Conservation (phyloP, 441 rosid genomes). For the Gossypium laxum region DNA sequence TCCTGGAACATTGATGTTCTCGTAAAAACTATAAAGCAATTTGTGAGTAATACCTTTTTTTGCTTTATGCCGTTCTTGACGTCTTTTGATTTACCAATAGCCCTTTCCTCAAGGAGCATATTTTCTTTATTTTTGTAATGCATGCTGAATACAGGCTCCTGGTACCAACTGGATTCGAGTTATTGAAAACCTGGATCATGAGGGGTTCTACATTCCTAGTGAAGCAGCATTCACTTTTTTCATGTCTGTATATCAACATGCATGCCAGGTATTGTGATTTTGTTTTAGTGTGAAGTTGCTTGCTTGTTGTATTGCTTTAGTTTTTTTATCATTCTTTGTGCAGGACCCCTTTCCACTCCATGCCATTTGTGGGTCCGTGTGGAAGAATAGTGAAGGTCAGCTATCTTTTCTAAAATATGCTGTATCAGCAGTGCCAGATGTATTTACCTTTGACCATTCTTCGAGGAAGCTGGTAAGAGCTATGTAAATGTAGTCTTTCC, state of each 20-base stretch:
- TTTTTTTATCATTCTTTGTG: constrained; percentile 15
- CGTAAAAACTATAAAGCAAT: constrained; percentile 58
- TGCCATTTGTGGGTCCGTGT: constrained; percentile 61
- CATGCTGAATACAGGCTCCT: constrained; percentile 56
- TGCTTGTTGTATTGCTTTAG: neutral
- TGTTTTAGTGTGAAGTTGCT: neutral
- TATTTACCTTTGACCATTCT: constrained; percentile 79
- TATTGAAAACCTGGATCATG: constrained; percentile 75
- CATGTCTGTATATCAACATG: constrained; percentile 65
- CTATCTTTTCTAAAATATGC: constrained; percentile 79
- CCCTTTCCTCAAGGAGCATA: constrained; percentile 1
- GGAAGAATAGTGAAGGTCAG: constrained; percentile 90
- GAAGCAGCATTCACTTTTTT: constrained; percentile 82
- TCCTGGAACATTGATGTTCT: constrained; percentile 80
- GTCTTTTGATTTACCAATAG: neutral
- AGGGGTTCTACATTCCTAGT: constrained; percentile 71
- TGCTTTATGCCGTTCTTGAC: constrained; percentile 6
- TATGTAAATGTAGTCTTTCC: constrained; percentile 13
- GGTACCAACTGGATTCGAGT: constrained; percentile 68
- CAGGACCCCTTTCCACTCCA: constrained; percentile 93
- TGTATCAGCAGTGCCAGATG: constrained; percentile 66
- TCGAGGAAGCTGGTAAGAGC: constrained; percentile 69
- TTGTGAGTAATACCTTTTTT: constrained; percentile 37
- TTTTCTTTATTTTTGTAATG: constrained; percentile 6
- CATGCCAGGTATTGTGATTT: constrained; percentile 56